These are phyloP conservation scores for Penstemon newberryi DNA, from an alignment of 257 asterid genomes.

Conservation along the genomic window DNA sequence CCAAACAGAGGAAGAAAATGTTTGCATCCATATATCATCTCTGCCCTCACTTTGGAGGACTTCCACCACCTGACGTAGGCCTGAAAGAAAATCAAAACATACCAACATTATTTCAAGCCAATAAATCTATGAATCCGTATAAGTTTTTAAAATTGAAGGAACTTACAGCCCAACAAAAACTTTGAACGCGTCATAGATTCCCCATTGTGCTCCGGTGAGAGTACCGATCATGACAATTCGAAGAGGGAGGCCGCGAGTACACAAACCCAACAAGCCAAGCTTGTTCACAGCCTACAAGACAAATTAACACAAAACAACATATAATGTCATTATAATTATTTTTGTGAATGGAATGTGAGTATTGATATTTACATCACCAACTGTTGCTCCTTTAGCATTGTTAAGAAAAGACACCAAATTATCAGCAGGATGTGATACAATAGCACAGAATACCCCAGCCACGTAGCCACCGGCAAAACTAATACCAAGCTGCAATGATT, in stretches of 20 bases:
- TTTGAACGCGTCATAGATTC: slow-evolving; percentile 49
- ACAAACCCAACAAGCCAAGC: slow-evolving; percentile 38
- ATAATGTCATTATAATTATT: not conserved
- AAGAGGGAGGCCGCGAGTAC: slow-evolving; percentile 52
- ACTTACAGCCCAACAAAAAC: slow-evolving; percentile 56
- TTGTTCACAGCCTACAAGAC: slow-evolving; percentile 37
- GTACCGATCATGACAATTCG: slow-evolving; percentile 49
- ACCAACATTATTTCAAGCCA: not conserved
- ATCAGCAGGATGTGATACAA: slow-evolving; percentile 61
- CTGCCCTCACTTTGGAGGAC: slow-evolving; percentile 31
- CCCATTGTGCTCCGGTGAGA: slow-evolving; percentile 61
- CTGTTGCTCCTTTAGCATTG: slow-evolving; percentile 59
- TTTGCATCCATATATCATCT: not conserved
- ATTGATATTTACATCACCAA: slow-evolving; percentile 41
- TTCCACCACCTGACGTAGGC: slow-evolving; percentile 56
- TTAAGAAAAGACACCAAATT: slow-evolving; percentile 61
- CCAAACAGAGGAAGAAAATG: not conserved
- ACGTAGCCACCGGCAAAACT: slow-evolving; percentile 56
- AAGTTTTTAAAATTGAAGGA: not conserved
- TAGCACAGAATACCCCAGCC: slow-evolving; percentile 55
- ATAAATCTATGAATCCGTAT: not conserved
- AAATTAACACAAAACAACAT: not conserved
- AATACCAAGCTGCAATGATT: slow-evolving; percentile 47
- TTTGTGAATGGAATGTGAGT: not conserved
- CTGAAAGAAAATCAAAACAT: slow-evolving; percentile 31